Conservation (phyloP, 371 early-diverging fungal genomes). For the Mortierella sp. region DNA sequence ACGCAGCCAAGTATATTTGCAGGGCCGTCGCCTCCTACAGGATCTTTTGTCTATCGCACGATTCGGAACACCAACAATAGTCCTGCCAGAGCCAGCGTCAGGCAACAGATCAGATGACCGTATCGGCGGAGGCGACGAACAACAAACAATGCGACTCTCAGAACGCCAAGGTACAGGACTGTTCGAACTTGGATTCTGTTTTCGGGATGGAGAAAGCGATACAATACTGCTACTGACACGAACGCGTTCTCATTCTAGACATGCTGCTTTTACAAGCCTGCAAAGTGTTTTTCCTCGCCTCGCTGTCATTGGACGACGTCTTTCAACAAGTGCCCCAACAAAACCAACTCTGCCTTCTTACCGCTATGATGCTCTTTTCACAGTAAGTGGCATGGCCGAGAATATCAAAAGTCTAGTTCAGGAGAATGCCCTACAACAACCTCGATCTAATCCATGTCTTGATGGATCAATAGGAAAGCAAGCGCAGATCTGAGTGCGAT, state of each 20-base stretch:
- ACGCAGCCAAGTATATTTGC: conserved; percentile 6
- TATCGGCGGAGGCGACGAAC: conserved; percentile 8
- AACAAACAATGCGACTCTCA: conserved; percentile 48
- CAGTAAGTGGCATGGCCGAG: conserved; percentile 19
- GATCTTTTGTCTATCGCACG: conserved; percentile 43
- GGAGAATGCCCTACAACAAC: not conserved
- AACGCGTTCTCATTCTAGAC: conserved; percentile 21
- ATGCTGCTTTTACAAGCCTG: conserved; percentile 52
- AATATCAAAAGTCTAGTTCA: not conserved
- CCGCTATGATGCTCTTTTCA: conserved; percentile 37
- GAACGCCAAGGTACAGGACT: conserved; percentile 43
- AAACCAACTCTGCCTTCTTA: conserved; percentile 50
- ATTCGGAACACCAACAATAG: conserved; percentile 45
- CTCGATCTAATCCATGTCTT: not conserved
- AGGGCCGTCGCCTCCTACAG: conserved; percentile 36
- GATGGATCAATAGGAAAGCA: conserved; percentile 19
- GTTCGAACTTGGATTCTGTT: not conserved
- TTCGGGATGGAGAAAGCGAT: not conserved
- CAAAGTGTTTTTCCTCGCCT: conserved; percentile 29
- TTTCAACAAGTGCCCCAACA: conserved; percentile 39
- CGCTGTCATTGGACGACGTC: conserved; percentile 44
- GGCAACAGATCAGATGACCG: conserved; percentile 20
- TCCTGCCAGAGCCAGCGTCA: conserved; percentile 17
- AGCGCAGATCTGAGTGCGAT: conserved; percentile 15
- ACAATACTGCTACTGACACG: not conserved